Conservation (phyloP, 2,329 filamentous ascomycete species). For the Ophiognomonia clavigignenti-juglandacearum region DNA sequence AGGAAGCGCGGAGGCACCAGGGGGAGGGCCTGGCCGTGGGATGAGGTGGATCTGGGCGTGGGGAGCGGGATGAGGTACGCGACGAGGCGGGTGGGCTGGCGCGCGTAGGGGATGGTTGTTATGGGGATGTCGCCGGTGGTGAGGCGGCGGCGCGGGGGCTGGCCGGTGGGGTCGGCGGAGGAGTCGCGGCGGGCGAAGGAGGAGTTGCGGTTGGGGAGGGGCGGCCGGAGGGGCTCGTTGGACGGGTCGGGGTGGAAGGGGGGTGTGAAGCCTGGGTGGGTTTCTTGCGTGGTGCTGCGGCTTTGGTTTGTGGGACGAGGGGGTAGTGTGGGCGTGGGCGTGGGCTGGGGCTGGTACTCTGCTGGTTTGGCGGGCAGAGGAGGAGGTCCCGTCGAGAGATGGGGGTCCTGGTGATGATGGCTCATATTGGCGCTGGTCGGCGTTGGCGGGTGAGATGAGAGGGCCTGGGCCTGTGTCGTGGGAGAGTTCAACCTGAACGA, state of each 20-base stretch:
- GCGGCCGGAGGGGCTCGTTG: background rate
- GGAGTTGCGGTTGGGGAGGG: background rate
- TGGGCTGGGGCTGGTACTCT: background rate
- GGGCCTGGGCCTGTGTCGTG: background rate
- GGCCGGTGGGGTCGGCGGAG: background rate
- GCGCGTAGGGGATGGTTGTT: background rate
- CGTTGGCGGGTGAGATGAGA: background rate
- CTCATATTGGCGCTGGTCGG: background rate
- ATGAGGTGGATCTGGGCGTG: background rate
- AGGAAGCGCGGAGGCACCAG: slow-evolving; percentile 7
- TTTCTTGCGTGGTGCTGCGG: background rate
- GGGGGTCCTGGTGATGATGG: background rate
- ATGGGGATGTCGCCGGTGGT: slow-evolving; percentile 6
- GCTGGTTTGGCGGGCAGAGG: background rate
- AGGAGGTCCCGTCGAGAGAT: background rate
- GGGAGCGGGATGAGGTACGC: slow-evolving; percentile 7
- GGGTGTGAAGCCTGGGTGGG: background rate
- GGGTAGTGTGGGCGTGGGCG: background rate
- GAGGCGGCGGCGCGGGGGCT: slow-evolving; percentile 3
- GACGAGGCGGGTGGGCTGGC: background rate
- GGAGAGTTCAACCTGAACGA: too few species aligned
- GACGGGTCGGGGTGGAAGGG: background rate
- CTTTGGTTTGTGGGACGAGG: background rate
- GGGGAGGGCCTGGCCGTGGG: background rate
- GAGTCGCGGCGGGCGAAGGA: background rate